Conservation (phyloP, 805 yeast genomes). For the Lipomyces lipofer region DNA sequence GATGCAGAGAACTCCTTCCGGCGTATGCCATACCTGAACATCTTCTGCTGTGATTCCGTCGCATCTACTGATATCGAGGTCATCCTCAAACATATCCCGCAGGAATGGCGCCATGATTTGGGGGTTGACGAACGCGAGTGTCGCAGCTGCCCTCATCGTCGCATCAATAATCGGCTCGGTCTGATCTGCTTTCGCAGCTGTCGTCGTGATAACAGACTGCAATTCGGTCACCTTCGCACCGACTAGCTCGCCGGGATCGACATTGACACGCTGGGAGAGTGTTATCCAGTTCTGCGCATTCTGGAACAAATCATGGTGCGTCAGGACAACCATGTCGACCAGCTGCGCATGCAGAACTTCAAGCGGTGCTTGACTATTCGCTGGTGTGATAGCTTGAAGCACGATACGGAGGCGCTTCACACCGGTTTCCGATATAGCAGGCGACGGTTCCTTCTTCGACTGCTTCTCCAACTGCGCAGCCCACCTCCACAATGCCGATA, state of each 20-base stretch:
- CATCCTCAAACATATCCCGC: slow-evolving; percentile 45
- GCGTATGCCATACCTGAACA: slow-evolving; percentile 63
- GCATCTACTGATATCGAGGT: slow-evolving; percentile 45
- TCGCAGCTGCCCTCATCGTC: slow-evolving; percentile 39
- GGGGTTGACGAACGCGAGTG: slow-evolving; percentile 59
- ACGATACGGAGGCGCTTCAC: slow-evolving; percentile 29
- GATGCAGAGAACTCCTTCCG: slow-evolving; percentile 68
- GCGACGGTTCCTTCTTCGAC: slow-evolving; percentile 18
- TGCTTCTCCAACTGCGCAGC: slow-evolving; percentile 29
- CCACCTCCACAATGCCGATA: slow-evolving; percentile 45
- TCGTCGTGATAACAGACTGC: slow-evolving; percentile 33
- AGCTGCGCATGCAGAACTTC: slow-evolving; percentile 38
- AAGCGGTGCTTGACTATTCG: slow-evolving; percentile 35
- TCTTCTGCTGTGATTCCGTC: slow-evolving; percentile 50
- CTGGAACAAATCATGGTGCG: slow-evolving; percentile 47
- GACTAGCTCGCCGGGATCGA: slow-evolving; percentile 67
- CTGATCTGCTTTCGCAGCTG: slow-evolving; percentile 34
- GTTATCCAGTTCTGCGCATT: slow-evolving; percentile 73
- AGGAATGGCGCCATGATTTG: slow-evolving; percentile 55
- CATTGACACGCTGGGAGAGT: slow-evolving; percentile 55
- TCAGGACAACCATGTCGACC: slow-evolving; percentile 45
- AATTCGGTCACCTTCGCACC: slow-evolving; percentile 33
- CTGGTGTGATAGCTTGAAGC: slow-evolving; percentile 28
- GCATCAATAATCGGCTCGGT: slow-evolving; percentile 35
- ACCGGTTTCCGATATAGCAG: slow-evolving; percentile 29